Base-by-base conservation (phyloP, 805 yeast genomes). In the Vanderwaltozyma verrucispora region DNA sequence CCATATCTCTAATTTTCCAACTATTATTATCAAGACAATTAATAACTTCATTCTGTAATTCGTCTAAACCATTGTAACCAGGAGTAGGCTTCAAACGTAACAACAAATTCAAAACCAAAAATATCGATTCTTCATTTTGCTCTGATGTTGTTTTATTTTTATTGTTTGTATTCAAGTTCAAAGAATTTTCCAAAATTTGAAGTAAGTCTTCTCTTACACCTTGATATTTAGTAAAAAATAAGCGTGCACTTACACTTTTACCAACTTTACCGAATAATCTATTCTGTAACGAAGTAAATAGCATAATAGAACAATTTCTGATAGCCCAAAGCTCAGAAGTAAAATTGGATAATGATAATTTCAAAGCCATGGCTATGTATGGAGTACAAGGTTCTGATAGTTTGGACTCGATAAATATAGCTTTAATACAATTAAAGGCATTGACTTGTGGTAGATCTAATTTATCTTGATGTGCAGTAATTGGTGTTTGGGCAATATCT, bases 271-370 rank as follows among this genome's bases (percentile, higher is more conserved):
- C 94, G 59, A 89, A 88, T 5, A 92, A 52, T 42, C 89, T 69
- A 41, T 79, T 80, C 50, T 85, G 92, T 30, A 89, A 59, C 1
- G 95, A 77, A 1, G 94, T 79, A 55, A 87, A 89, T 29, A 89
- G 66, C 97, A 89, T 92, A 15, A 88, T 81, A 0, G 95, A 86
- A 57, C 96, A 85, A 54, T 89, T 89, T 52, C 95, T 69, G 20
- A 89, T 71, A 0, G 95, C 77, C 97, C 97, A 89, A 18, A 76
- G 65, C 2, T 69, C 63, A 2, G 83, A 74, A 1, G 73, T 67
- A 58, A 89, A 85, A 26, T 77, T 69, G 2, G 60, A 49, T 30
- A 92, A 65, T 0, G 94, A 67, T 16, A 84, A 55, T 19, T 68
- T 66, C 20, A 89, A 60, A 0, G 83, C 80, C 10, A 61, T 58